Base-by-base conservation (phyloP, 2,329 filamentous ascomycete genomes). In the Lachnellula cervina region DNA sequence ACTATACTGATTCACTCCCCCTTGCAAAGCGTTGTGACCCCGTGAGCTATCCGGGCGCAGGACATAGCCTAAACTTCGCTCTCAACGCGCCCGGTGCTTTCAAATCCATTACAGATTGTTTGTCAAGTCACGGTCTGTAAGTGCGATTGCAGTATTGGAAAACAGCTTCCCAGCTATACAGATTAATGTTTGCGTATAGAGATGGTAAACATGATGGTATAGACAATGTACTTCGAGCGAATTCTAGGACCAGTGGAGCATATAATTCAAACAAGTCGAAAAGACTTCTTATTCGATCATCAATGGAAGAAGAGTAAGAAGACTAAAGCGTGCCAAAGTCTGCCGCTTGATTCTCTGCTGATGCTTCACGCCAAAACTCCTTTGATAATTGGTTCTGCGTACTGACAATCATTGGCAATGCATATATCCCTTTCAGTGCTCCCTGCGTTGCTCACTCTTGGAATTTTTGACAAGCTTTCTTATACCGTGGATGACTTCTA, bases 31-130 rank as follows among this genome's bases (percentile, higher is more conserved):
- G 43, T 14, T 58, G 48, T 42, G 43, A 72, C 55, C 61, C 66
- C n/a, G 59, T 62, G 40, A 64, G 70, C 35, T 68, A 69, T 56
- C 62, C 64, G 3, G 71, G 70, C 3, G 71, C 71, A 11, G 67
- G 62, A 55, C 72, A 73, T 58, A 71, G 72, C n/a, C 73, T 74
- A 37, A 58, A 54, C 7, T 44, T 54, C n/a, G 52, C 52, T 35
- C 11, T 19, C 23, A 57, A 59, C 34, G 54, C 54, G 16, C 49
- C 34, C 3, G 57, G 57, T 21, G 51, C 57, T 19, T 59, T 56
- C 49, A 47, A 42, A 6, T 14, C 49, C 17, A 59, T 59, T 25
- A 56, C 54, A 8, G 49, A 58, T 21, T 58, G 17, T 25, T 45
- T 45, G 21, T 25, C 17, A 25, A 25, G 21, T 23, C 3, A 45